Percentiles rank a stretch among this genome's conserved stretches.
Evolutionary conservation across 2,329 filamentous ascomycete species (phyloP).

Genomic region (Microthyrium microscopicum): DNA sequence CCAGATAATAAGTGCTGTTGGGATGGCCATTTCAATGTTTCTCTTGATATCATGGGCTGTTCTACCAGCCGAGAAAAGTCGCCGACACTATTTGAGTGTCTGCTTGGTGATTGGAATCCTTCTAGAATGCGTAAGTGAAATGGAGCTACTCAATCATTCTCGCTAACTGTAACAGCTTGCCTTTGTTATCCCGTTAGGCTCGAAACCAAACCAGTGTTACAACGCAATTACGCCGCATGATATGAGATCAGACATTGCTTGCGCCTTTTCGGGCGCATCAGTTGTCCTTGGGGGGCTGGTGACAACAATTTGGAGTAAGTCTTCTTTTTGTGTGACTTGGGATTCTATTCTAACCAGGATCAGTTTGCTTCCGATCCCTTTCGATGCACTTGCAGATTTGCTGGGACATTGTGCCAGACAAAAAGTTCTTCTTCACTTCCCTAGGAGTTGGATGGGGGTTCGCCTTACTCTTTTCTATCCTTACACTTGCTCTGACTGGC

Average conservation of each 20-base stretch:
- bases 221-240: slow-evolving; percentile 86
- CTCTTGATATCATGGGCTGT: slow-evolving; percentile 64
- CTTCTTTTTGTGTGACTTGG: not conserved
- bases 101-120: slow-evolving; percentile 62
- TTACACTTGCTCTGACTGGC: slow-evolving; percentile 71
- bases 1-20: slow-evolving; percentile 69
- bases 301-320: slow-evolving; percentile 62
- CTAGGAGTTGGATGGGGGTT: slow-evolving; percentile 72
- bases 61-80: slow-evolving; percentile 74
- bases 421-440: slow-evolving; percentile 75
- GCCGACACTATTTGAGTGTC: slow-evolving; percentile 83
- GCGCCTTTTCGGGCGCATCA: slow-evolving; percentile 76
- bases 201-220: slow-evolving; percentile 64
- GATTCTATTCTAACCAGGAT: not conserved
- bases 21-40: slow-evolving; percentile 56
- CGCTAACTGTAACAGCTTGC: slow-evolving; percentile 44
- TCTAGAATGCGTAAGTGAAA: slow-evolving; percentile 56
- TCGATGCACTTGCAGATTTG: slow-evolving; percentile 95
- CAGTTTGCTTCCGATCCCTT: slow-evolving; percentile 67
- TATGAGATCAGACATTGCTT: slow-evolving; percentile 68
- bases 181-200: slow-evolving; percentile 75
- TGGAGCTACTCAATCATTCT: not conserved
- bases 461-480: slow-evolving; percentile 54
- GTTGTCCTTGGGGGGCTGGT: slow-evolving; percentile 74
- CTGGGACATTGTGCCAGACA: slow-evolving; percentile 84